Conservation (phyloP, 208 protist genomes). For the Trypanosoma theileri region DNA sequence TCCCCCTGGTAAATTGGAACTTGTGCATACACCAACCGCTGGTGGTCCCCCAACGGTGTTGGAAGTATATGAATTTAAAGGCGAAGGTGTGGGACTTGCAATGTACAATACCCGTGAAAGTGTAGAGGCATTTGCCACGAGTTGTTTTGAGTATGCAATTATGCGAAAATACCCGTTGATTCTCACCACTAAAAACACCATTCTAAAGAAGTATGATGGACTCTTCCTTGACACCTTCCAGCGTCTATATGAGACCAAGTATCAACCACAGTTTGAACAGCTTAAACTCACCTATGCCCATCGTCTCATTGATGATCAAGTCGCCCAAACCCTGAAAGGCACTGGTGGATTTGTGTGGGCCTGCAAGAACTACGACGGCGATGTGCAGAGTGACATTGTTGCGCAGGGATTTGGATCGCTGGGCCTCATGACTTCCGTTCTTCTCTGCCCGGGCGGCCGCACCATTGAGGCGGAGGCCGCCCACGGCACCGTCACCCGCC, state of each 20-base stretch:
- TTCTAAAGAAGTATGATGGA: constrained; percentile 98
- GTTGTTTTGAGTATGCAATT: constrained; percentile 95
- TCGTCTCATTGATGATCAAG: constrained; percentile 98
- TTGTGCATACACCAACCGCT: constrained; percentile 92
- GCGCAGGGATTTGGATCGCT: constrained; percentile 97
- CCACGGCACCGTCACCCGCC: constrained; percentile 97
- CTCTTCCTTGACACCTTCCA: constrained; percentile 97
- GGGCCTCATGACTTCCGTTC: constrained; percentile 98
- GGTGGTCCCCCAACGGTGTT: constrained; percentile 57
- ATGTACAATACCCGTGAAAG: constrained; percentile 98
- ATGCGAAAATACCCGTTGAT: constrained; percentile 91
- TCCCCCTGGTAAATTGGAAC: constrained; percentile 88
- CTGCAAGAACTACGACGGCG: constrained; percentile 99
- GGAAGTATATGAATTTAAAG: constrained; percentile 90
- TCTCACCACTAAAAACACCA: constrained; percentile 98
- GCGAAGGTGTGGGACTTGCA: constrained; percentile 88
- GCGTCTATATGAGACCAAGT: constrained; percentile 91
- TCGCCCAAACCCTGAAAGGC: constrained; percentile 94
- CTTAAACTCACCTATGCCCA: constrained; percentile 93
- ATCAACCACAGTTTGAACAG: constrained; percentile 86
- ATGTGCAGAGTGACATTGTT: constrained; percentile 98
- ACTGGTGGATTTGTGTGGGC: constrained; percentile 96
- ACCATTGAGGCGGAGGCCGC: constrained; percentile 97
- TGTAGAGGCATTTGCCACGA: constrained; percentile 94
- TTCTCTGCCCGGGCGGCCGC: constrained; percentile 96